Evolutionary conservation across 805 yeast genomes (phyloP).

Genomic region (Candida stauntonica): DNA sequence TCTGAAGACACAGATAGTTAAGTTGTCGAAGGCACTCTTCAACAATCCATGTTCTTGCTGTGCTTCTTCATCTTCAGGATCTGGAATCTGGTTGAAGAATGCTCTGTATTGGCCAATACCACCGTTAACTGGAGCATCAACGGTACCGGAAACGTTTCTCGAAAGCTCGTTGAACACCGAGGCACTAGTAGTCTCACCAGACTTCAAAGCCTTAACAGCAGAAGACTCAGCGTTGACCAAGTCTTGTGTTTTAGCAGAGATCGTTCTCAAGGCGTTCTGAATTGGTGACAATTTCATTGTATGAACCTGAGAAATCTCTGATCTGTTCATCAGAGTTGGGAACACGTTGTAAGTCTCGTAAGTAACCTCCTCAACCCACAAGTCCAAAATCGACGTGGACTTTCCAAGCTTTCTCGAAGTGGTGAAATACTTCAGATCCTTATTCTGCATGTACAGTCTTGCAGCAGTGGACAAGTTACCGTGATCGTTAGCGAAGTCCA

Average conservation of each 20-base stretch:
- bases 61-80: conserved; percentile 25
- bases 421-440: conserved; percentile 65
- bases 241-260: conserved; percentile 67
- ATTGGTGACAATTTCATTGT: conserved; percentile 70
- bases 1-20: conserved; percentile 58
- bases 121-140: conserved; percentile 90
- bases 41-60: conserved; percentile 28
- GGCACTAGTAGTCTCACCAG: conserved; percentile 42
- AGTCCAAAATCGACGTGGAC: conserved; percentile 60
- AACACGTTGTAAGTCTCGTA: conserved; percentile 71
- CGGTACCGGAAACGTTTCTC: conserved; percentile 74
- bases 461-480: conserved; percentile 47
- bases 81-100: conserved; percentile 46
- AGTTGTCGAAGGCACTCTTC: conserved; percentile 54
- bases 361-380: conserved; percentile 87
- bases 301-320: conserved; percentile 53
- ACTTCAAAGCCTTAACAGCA: conserved; percentile 48
- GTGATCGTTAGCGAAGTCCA: conserved; percentile 41
- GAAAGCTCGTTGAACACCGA: conserved; percentile 60
- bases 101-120: conserved; percentile 82
- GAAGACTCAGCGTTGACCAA: conserved; percentile 62
- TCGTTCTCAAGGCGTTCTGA: conserved; percentile 70
- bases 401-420: conserved; percentile 71
- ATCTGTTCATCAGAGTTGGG: conserved; percentile 85
- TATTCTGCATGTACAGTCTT: conserved; percentile 69